Conservation (phyloP, 345 rosid genomes). For the Pseudoturritis turrita region DNA sequence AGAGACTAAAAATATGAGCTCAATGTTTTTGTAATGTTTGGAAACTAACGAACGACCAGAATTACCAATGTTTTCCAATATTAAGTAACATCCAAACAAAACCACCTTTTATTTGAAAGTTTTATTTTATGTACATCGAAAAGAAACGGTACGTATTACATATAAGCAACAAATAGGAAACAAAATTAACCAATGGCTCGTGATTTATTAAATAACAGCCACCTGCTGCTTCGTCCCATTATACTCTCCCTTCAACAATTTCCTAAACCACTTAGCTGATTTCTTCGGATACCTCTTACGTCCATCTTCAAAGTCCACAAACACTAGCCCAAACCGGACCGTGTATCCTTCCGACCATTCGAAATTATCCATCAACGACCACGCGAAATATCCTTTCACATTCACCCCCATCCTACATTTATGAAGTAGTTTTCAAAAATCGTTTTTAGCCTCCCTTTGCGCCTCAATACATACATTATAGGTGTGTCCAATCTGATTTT, state of each 20-base stretch:
- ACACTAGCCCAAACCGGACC: slow-evolving; percentile 37
- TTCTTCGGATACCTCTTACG: slow-evolving; percentile 35
- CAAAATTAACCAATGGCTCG: background rate
- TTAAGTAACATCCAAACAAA: background rate
- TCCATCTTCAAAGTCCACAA: slow-evolving; percentile 33
- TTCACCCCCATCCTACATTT: slow-evolving; percentile 34
- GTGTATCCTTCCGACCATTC: slow-evolving; percentile 44
- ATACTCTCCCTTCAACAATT: slow-evolving; percentile 9
- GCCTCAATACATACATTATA: no score
- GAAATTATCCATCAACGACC: slow-evolving; percentile 44
- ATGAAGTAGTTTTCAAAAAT: background rate
- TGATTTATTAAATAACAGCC: slow-evolving; percentile 17
- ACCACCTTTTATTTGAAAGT: background rate
- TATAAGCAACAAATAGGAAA: background rate
- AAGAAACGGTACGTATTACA: background rate
- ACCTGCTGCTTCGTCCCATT: background rate
- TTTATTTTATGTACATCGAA: background rate
- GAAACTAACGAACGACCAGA: background rate
- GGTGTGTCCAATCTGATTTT: background rate
- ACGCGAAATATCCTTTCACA: slow-evolving; percentile 39
- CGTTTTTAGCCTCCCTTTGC: background rate
- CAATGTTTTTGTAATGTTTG: background rate
- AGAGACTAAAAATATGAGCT: background rate
- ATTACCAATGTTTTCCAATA: background rate
- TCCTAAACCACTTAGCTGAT: slow-evolving; percentile 34